Evolutionary conservation across 805 yeast species (phyloP).

Genomic region (Zygotorulaspora danielsina): DNA sequence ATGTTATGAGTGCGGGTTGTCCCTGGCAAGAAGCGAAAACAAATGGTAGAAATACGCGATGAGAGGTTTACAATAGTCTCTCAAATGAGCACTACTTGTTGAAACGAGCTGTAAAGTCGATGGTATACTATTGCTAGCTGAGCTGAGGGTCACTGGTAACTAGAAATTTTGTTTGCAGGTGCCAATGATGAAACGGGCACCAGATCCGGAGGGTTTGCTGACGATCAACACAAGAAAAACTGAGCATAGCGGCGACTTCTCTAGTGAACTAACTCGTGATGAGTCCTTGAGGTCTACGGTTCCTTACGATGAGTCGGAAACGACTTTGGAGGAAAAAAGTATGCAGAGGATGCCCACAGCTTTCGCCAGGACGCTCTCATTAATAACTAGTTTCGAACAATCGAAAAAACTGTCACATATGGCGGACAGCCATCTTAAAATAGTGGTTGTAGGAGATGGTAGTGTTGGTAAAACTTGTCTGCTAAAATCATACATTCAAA

Average conservation of each 20-base stretch:
- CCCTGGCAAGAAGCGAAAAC: neutral
- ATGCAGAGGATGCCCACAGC: constrained; percentile 19
- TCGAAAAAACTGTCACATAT: constrained; percentile 22
- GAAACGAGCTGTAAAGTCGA: neutral
- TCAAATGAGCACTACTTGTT: neutral
- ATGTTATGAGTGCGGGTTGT: no score
- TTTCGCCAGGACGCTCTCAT: constrained; percentile 25
- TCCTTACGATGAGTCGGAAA: constrained; percentile 13
- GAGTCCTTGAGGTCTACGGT: constrained; percentile 9
- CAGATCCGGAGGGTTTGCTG: neutral
- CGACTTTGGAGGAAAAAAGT: constrained; percentile 15
- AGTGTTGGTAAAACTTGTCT: constrained; percentile 89
- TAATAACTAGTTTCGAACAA: constrained; percentile 29
- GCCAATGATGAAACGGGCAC: neutral
- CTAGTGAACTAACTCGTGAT: constrained; percentile 12
- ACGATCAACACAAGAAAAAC: constrained; percentile 1
- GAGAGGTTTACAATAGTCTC: neutral
- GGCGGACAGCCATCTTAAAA: constrained; percentile 44
- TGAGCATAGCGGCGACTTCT: constrained; percentile 11
- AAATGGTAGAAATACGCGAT: constrained; percentile 2
- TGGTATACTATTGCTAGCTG: neutral
- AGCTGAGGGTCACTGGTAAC: neutral
- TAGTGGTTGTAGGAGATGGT: constrained; percentile 86
- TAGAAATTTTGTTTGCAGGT: neutral
- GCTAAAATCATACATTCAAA: constrained; percentile 56